These are phyloP conservation scores for Biscogniauxia mediterranea DNA, from an alignment of 2,329 filamentous ascomycete genomes.

Conservation along the genomic window DNA sequence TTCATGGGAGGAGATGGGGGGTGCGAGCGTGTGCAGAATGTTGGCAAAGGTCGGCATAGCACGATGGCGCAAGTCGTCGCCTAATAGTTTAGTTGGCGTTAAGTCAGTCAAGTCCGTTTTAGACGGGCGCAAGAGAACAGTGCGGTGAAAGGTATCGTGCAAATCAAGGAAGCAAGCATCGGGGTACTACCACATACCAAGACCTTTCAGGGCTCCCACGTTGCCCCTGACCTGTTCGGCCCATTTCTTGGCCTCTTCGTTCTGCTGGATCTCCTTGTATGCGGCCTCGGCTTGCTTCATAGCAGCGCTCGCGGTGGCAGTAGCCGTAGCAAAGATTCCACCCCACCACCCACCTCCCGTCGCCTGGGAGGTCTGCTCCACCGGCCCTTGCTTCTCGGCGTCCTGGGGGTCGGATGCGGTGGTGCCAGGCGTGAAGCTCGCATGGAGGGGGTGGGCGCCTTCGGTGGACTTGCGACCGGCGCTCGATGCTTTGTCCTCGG, in stretches of 20 bases:
- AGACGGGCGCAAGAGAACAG: neutral
- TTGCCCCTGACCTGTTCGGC: slow-evolving; percentile 91
- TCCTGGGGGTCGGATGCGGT: slow-evolving; percentile 62
- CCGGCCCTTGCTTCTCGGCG: slow-evolving; percentile 49
- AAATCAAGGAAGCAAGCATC: too few species aligned
- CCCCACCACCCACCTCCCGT: slow-evolving; percentile 83
- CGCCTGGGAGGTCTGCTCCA: slow-evolving; percentile 40
- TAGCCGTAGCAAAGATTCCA: slow-evolving; percentile 75
- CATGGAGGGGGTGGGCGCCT: slow-evolving; percentile 68
- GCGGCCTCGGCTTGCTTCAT: slow-evolving; percentile 91
- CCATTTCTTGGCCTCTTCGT: slow-evolving; percentile 95
- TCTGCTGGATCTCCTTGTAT: slow-evolving; percentile 92
- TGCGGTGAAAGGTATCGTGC: too few species aligned
- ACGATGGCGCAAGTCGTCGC: slow-evolving; percentile 80
- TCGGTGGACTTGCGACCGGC: slow-evolving; percentile 71
- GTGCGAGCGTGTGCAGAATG: slow-evolving; percentile 90
- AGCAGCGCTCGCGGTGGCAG: slow-evolving; percentile 61
- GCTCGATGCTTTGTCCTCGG: slow-evolving; percentile 60
- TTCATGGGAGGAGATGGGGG: slow-evolving; percentile 95
- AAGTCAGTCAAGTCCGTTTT: slow-evolving; percentile 2
- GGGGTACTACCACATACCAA: too few species aligned
- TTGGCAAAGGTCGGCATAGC: slow-evolving; percentile 94
- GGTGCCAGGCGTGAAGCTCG: slow-evolving; percentile 68
- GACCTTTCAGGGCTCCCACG: slow-evolving; percentile 71
- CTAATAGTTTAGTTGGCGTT: slow-evolving; percentile 43